Conservation (phyloP, 768 basidiomycete genomes). For the Xerocomellus dryophilus region DNA sequence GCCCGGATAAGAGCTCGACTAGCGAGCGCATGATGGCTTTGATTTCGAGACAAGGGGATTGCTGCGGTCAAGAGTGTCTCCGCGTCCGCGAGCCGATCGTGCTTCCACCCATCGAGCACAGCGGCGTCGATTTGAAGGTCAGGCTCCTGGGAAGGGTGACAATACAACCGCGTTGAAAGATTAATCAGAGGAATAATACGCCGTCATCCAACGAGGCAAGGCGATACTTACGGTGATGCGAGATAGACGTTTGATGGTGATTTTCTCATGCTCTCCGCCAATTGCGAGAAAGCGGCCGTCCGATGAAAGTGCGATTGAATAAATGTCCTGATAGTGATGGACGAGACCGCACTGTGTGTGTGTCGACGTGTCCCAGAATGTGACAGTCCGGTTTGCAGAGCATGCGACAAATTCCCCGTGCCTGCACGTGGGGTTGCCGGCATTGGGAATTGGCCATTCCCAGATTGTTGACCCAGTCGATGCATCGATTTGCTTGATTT, state of each 20-base stretch:
- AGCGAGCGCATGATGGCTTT: background rate
- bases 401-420: background rate
- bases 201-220: no score
- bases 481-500: background rate
- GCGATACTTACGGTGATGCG: background rate
- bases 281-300: background rate
- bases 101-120: background rate
- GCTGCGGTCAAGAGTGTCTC: background rate
- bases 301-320: background rate
- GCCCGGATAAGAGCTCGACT: constrained; percentile 2
- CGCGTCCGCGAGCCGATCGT: background rate
- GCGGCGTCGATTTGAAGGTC: background rate
- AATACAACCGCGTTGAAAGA: no score
- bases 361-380: background rate
- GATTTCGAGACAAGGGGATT: background rate
- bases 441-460: background rate
- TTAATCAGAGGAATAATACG: background rate
- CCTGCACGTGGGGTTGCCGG: no score
- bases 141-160: background rate
- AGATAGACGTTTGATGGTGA: background rate
- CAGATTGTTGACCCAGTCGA: background rate
- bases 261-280: background rate
- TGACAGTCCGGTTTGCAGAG: background rate
- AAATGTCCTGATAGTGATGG: background rate
- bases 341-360: background rate